Evolutionary conservation across 2,329 filamentous ascomycete species (phyloP).

Genomic region (Microcyclospora tardicrescens): DNA sequence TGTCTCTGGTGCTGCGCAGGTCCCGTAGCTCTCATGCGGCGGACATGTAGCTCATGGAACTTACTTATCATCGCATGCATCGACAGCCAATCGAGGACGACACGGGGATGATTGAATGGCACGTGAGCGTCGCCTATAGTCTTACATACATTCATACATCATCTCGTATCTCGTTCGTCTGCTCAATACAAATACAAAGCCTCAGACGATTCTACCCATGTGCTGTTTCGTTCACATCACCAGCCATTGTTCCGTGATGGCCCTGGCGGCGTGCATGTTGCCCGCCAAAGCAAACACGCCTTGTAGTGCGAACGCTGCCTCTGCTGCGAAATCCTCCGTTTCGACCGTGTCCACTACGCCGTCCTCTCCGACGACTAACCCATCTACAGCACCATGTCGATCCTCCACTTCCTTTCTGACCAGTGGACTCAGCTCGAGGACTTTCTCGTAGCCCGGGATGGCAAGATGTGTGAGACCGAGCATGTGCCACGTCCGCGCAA

Average conservation of each 20-base stretch:
- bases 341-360: constrained; percentile 15
- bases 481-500: constrained; percentile 62
- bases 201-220: neutral
- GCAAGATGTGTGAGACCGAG: constrained; percentile 63
- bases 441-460: constrained; percentile 54
- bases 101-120: too few relatives aligned
- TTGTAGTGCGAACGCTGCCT: constrained; percentile 65
- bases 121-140: neutral
- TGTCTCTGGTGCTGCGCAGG: too few relatives aligned
- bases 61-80: too few relatives aligned
- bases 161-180: neutral
- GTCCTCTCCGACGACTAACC: constrained; percentile 17
- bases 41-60: too few relatives aligned
- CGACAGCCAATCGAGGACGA: too few relatives aligned
- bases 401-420: constrained; percentile 26
- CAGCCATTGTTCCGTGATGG: constrained; percentile 45
- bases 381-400: constrained; percentile 13
- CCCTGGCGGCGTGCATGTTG: constrained; percentile 46
- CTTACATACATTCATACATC: neutral
- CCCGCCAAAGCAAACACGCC: constrained; percentile 53
- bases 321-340: constrained; percentile 48
- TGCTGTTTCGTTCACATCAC: constrained; percentile 24
- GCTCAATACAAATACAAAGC: neutral
- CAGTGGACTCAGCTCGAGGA: constrained; percentile 37
- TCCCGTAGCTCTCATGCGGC: too few relatives aligned